Base-by-base conservation (phyloP, 2,329 filamentous ascomycete genomes). In the Botryotinia convoluta region DNA sequence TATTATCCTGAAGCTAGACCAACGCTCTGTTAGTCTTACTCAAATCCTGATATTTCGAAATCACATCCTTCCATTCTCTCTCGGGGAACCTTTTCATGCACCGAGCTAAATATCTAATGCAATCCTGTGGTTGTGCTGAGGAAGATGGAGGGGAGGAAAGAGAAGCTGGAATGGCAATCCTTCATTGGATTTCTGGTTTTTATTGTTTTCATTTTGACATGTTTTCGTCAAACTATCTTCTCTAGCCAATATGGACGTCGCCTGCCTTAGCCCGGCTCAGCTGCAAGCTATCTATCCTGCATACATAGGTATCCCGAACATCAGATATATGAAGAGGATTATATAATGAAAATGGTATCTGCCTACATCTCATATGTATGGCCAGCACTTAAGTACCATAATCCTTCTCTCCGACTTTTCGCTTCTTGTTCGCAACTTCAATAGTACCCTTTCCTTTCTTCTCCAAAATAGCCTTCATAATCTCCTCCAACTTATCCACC, bases 401-500 rank as follows among this genome's bases (percentile, higher is more conserved):
- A n/a, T 75, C 70, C 63, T 77, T 79, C 74, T 80, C 75, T 16
- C 79, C 79, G 48, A 79, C 74, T 54, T 77, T 78, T 37, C 63
- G 60, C 57, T 74, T 71, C 45, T 69, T 76, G 29, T 64, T 60
- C 1, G 54, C 69, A 42, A 44, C 60, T 18, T 72, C 74, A 63
- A 74, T 72, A 22, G 65, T 60, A 20, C 54, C 69, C 44, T 76
- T 77, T 64, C 63, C 29, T 29, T 63, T 76, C n/a, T 20, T 72
- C 32, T 69, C 73, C 3, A 81, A 62, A 63, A 79, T n/a, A 29
- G 75, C 75, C 59, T 82, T 82, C 79, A 89, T 86, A 6, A 87
- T 81, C 71, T 82, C 81, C 67, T 85, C 85, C 35, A 89, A 78
- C 62, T 82, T 84, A 57, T 79, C 74, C 32, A 91, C 84, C 2